Evolutionary conservation across 148 eudicot species (phyloP), one percentile per base, ranked within the genome.

Genomic region (Spergularia marina): DNA sequence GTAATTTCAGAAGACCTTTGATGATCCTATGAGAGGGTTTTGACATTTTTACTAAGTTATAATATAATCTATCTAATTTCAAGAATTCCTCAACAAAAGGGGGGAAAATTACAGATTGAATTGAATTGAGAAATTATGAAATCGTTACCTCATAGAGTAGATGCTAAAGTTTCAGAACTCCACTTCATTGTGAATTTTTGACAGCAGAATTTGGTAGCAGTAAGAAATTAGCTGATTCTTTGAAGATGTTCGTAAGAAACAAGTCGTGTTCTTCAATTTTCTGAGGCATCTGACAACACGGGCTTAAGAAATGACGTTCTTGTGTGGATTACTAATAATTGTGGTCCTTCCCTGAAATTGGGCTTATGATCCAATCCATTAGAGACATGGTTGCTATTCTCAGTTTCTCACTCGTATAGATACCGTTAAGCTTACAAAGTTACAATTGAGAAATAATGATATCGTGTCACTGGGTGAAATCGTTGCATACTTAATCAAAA

Each of bases 11-110:
- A 30, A 85, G 79, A 58, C 77, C 74, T 51, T 60, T 70, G 84
- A 90, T 78, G 74, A 84, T 80, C 53, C 85, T 87, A 63, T 87
- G 72, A 57, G 85, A 67, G 72, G 87, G 78, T 80, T 84, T 91
- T 72, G 97, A 87, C 98, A 94, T 94, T 85, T 81, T 69, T 70
- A 20, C 13, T n/a, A 56, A 30, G 15, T 70, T 70, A 23, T 23
- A 71, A 68, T 57, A 39, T 58, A 23, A 30, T 10, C 39, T 63
- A 40, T 23, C 25, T 23, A 39, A 7, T 25, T 30, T 1, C 14
- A 68, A 36, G 2, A 44, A 44, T 44, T 44, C 49, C 10, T 30
- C 2, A 49, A 62, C 39, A 77, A 57, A 77, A 14, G 30, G 40
- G 21, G 52, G 36, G 10, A 25, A 20, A 23, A 72, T 18, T 68